Evolutionary conservation across 345 rosid species (phyloP).

Genomic region (Boechera stricta): DNA sequence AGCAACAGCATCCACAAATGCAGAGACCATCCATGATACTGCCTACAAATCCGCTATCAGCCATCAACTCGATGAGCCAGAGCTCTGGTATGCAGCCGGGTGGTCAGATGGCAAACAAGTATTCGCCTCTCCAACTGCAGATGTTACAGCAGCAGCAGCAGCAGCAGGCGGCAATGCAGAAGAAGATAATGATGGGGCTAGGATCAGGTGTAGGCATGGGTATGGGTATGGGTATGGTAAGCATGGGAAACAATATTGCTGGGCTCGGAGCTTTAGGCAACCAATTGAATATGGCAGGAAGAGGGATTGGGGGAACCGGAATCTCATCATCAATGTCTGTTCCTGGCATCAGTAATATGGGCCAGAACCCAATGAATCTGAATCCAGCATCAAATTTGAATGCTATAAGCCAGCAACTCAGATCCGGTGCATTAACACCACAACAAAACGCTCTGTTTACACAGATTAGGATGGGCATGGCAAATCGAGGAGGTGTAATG

Average conservation of each 20-base stretch:
- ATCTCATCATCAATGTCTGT: constrained; percentile 78
- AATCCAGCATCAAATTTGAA: constrained; percentile 58
- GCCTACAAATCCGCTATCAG: constrained; percentile 62
- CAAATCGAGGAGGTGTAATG: constrained; percentile 47
- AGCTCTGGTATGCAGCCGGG: constrained; percentile 75
- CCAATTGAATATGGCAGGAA: constrained; percentile 68
- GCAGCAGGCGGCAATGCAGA: constrained; percentile 61
- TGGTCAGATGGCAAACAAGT: constrained; percentile 74
- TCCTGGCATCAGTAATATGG: constrained; percentile 61
- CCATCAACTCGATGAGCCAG: constrained; percentile 67
- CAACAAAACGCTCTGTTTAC: constrained; percentile 46
- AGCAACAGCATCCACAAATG: constrained; percentile 74
- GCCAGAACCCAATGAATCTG: constrained; percentile 69
- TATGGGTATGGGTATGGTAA: constrained; percentile 64
- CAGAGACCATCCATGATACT: constrained; percentile 74
- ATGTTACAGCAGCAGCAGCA: constrained; percentile 65
- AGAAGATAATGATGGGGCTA: constrained; percentile 73
- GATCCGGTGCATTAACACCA: constrained; percentile 52
- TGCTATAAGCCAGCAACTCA: constrained; percentile 64
- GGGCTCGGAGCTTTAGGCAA: constrained; percentile 68
- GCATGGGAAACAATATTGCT: constrained; percentile 61
- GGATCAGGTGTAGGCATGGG: constrained; percentile 57
- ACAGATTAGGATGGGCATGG: constrained; percentile 46
- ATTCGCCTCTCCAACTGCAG: constrained; percentile 72
- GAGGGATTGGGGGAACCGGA: constrained; percentile 75